Evolutionary conservation across 805 yeast genomes (phyloP), one percentile per base, ranked within the genome.

Genomic region (Candida boidinii): DNA sequence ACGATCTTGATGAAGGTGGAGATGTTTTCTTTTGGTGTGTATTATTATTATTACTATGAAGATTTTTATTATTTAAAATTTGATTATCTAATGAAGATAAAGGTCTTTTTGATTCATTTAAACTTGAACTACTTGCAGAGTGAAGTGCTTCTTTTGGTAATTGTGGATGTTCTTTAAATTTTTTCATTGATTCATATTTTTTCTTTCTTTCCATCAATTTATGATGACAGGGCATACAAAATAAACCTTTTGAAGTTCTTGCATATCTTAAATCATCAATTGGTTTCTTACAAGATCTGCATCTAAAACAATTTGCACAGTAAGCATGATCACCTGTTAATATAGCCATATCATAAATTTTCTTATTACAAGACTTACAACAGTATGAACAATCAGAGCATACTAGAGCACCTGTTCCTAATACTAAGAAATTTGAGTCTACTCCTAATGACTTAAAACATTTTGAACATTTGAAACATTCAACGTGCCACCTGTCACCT

Each of bases 301-400:
- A 90, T 47, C 76, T 76, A 62, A 90, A 92, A 56, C 98, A 90
- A 31, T 69, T 67, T 7, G 94, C 75, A 55, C 97, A 92, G 55
- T 85, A 92, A 3, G 97, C 96, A 52, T 84, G 90, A 46, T 92
- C 94, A 17, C 96, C 95, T 1, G 97, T 87, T 22, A 90, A 65
- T 20, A 92, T 88, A 11, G 98, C 97, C 63, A 86, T 67, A 54
- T 90, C 96, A 45, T 83, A 90, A 41, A 90, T 92, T 53, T 85
- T 83, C 50, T 79, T 80, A 30, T 76, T 73, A 64, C 98, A 90
- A 38, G 78, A 75, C 44, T 75, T 75, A 56, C 98, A 90, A 28
- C 79, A 73, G 53, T 90, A 94, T n/a, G 95, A 83, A 55, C 98
- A 90, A 36, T 80, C 80, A 26, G 85, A 75, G 55, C 98, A 90